Percentiles rank a stretch among this genome's conserved stretches.
Evolutionary conservation across 192 early-diverging fungal species (phyloP).

Genomic region (Phlyctochytrium bullatum): DNA sequence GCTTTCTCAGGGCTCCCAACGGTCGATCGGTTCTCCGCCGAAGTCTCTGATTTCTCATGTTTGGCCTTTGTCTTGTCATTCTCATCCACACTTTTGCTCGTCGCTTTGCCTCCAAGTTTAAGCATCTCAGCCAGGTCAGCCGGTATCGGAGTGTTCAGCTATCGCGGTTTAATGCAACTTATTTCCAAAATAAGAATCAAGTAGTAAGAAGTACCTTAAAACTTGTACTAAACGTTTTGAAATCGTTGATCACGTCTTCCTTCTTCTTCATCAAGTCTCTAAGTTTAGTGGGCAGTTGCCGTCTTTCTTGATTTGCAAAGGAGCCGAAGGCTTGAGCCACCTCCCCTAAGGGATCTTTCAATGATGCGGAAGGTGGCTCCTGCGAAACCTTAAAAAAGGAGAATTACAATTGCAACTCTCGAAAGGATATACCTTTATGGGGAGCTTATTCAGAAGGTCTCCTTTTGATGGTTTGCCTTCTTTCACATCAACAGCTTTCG

Average conservation of each 20-base stretch:
- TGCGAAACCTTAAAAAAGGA: too few species aligned
- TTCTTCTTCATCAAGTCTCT: conserved; percentile 74
- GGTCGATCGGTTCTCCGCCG: not conserved
- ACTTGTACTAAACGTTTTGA: conserved; percentile 74
- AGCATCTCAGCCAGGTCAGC: conserved; percentile 77
- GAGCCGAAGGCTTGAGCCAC: conserved; percentile 45
- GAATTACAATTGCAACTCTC: too few species aligned
- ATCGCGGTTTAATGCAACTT: not conserved
- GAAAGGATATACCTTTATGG: too few species aligned
- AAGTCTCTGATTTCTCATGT: not conserved
- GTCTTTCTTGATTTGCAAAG: conserved; percentile 77
- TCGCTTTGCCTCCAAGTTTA: conserved; percentile 35
- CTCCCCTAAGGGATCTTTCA: conserved; percentile 43
- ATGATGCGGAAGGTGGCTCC: too few species aligned
- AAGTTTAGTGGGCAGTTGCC: conserved; percentile 67
- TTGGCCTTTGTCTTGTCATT: conserved; percentile 13
- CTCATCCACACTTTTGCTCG: too few species aligned
- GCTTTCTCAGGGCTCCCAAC: not conserved
- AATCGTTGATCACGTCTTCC: conserved; percentile 69
- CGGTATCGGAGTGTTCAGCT: conserved; percentile 79
- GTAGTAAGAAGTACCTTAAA: conserved; percentile 65
- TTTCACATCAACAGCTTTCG: too few species aligned
- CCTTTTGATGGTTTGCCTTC: conserved; percentile 5
- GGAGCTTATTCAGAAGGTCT: conserved; percentile 26
- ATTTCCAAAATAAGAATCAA: too few species aligned